These are phyloP conservation scores for Fragaria ananassa DNA, from an alignment of 306 rosid genomes.

Conservation along the genomic window DNA sequence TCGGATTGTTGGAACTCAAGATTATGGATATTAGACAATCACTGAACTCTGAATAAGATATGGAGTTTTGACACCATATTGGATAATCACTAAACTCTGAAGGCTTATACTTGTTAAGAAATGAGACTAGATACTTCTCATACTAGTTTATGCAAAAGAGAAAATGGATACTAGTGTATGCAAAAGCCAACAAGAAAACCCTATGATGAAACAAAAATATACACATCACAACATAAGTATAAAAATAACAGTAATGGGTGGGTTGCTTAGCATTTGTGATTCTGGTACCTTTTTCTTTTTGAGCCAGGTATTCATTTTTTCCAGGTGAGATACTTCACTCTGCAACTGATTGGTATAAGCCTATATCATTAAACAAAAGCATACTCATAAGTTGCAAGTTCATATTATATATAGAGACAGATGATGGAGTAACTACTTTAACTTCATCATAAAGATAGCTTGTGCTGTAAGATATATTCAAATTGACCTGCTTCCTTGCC, in stretches of 20 bases:
- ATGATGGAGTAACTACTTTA: background rate
- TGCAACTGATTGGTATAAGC: conserved; percentile 48
- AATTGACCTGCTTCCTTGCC: conserved; percentile 64
- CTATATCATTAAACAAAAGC: conserved; percentile 31
- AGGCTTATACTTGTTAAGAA: background rate
- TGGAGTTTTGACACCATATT: background rate
- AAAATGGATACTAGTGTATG: background rate
- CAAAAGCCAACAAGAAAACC: background rate
- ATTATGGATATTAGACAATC: background rate
- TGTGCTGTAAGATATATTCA: background rate
- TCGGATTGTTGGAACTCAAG: background rate
- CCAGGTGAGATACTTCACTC: conserved; percentile 31
- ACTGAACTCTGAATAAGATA: background rate
- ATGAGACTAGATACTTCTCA: background rate
- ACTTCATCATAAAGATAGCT: background rate
- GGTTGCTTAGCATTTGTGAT: background rate
- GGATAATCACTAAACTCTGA: background rate
- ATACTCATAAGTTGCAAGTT: conserved; percentile 8
- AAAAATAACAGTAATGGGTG: background rate
- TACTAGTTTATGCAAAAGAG: background rate
- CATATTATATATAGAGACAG: background rate
- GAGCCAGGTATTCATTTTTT: conserved; percentile 32
- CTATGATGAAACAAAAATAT: background rate
- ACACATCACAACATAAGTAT: background rate
- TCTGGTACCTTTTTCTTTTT: conserved; percentile 45